These are phyloP conservation scores for Moricandia moricandioides DNA, from an alignment of 345 rosid species.

Conservation along the genomic window DNA sequence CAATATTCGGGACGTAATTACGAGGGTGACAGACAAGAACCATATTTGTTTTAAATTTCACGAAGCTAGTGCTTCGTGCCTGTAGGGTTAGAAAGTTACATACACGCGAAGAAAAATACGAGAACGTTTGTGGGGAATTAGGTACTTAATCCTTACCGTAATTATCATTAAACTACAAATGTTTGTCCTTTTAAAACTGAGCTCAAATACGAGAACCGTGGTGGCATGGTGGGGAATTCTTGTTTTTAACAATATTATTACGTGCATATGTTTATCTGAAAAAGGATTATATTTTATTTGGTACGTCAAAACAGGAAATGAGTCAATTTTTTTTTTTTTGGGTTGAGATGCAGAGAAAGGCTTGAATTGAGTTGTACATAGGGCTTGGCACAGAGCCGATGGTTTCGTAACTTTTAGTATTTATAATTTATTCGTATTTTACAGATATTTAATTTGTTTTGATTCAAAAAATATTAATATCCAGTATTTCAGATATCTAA, in stretches of 20 bases:
- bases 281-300: background rate
- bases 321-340: background rate
- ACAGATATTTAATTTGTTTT: too few relatives aligned
- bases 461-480: too few relatives aligned
- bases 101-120: background rate
- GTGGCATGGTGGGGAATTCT: background rate
- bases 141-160: too few relatives aligned
- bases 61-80: constrained; percentile 31
- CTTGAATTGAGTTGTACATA: background rate
- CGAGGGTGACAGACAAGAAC: constrained; percentile 14
- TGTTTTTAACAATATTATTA: too few relatives aligned
- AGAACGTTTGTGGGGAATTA: background rate
- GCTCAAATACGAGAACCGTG: background rate
- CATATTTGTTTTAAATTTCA: background rate
- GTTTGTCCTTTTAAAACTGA: background rate
- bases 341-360: background rate
- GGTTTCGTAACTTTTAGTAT: too few relatives aligned
- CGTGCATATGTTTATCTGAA: too few relatives aligned
- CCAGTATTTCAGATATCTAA: too few relatives aligned
- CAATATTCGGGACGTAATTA: background rate
- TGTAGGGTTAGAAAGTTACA: constrained; percentile 22
- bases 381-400: too few relatives aligned
- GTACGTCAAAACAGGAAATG: background rate
- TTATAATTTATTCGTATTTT: too few relatives aligned
- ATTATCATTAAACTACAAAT: too few relatives aligned